A percentile compares a stretch with the other conserved stretches of the same genome.
phyloP scores from a whole-genome alignment of 495 filamentous ascomycete species.

The Penicillium steckii region DNA sequence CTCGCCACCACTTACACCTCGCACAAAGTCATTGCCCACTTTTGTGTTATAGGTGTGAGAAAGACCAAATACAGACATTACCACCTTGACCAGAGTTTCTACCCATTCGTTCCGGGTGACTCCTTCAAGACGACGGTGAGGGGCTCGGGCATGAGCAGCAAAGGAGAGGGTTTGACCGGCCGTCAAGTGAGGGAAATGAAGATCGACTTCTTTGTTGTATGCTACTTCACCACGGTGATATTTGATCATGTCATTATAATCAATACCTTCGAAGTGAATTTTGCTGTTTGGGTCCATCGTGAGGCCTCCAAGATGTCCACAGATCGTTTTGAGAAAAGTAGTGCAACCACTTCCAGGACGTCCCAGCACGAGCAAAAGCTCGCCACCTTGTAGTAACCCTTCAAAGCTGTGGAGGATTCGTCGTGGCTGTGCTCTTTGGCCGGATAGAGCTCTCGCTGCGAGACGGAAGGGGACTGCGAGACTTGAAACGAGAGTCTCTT shows the following conservation, averaged over 20 bases:
- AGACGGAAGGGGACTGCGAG: constrained; percentile 42
- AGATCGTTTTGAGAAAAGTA: constrained; percentile 38
- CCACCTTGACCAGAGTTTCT: constrained; percentile 47
- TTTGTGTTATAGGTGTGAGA: constrained; percentile 52
- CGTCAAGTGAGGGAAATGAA: constrained; percentile 62
- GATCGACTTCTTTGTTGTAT: constrained; percentile 62
- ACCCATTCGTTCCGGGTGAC: constrained; percentile 41
- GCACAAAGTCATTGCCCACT: constrained; percentile 48
- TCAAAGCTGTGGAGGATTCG: constrained; percentile 36
- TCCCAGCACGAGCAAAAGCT: constrained; percentile 42
- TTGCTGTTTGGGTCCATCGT: constrained; percentile 32
- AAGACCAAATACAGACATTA: constrained; percentile 59
- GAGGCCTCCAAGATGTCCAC: constrained; percentile 35
- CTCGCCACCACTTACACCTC: constrained; percentile 80
- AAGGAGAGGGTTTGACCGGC: constrained; percentile 65
- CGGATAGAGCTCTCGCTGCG: constrained; percentile 27
- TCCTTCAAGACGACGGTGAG: constrained; percentile 37
- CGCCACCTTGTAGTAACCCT: constrained; percentile 34
- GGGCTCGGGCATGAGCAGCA: constrained; percentile 51
- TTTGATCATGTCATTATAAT: constrained; percentile 49
- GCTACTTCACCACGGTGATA: constrained; percentile 60
- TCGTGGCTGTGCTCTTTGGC: constrained; percentile 13
- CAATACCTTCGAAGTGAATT: constrained; percentile 49
- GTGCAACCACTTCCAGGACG: constrained; percentile 40
- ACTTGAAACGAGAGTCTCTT: constrained; percentile 45